Base-by-base conservation (phyloP, 345 rosid species). In the Adansonia digitata region DNA sequence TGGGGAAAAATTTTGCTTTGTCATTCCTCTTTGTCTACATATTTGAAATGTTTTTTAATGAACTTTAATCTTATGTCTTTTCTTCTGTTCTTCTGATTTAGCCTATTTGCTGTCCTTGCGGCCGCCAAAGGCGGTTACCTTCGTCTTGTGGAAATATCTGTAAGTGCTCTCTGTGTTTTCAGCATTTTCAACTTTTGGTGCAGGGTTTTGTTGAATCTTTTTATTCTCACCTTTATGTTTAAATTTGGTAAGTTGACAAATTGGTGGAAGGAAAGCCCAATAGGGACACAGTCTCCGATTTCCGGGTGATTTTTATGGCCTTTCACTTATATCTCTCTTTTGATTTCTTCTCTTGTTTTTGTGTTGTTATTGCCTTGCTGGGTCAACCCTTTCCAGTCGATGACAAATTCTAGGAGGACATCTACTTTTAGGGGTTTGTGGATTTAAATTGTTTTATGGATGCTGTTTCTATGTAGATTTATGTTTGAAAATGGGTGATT, bases 51-150 rank as follows among this genome's bases (percentile, higher is more conserved):
- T 63, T 51, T 51, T 51, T 18, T 6, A 18, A 51, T 6, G 55
- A 18, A 51, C 24, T 51, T 61, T 1, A 61, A 13, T 22, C 60
- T 31, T 31, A 35, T 59, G 72, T 8, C 7, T 31, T 60, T 62
- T 70, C 69, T 57, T 29, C 48, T 59, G 22, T 61, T 18, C n/a
- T 66, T 43, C 72, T 59, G 72, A 4, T 53, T 40, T 10, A 89
- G 87, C 98, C 98, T 59, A 82, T 70, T 48, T 94, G 98, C 80
- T 94, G 97, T 80, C 97, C 98, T 75, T 94, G 98, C 78, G 98
- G 96, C 14, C 94, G 95, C 5, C 93, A 87, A 31, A 78, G 92
- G 72, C 87, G 96, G 17, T 62, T 87, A 52, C 97, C 99, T 73
- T 91, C 98, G 17, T 92, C 98, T 27, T 92, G 97, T 46, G 99